Evolutionary conservation across 306 rosid genomes (phyloP).

Genomic region (Corylus avellana): DNA sequence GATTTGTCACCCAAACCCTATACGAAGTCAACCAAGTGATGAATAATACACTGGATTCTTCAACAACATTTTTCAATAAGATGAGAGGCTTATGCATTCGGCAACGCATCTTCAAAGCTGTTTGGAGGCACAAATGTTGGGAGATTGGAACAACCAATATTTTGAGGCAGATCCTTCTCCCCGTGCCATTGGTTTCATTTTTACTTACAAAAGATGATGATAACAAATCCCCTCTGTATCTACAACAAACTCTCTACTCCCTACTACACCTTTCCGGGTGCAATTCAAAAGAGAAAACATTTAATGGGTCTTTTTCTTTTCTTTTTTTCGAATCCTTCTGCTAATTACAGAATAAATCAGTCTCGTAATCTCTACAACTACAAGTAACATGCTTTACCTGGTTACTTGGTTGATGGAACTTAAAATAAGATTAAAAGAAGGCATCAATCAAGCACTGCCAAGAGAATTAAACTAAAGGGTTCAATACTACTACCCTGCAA

Average conservation of each 20-base stretch:
- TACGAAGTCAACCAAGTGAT: neutral
- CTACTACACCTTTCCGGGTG: neutral
- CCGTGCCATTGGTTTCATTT: neutral
- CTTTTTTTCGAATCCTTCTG: neutral
- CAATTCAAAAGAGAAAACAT: neutral
- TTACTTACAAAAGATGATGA: constrained; percentile 17
- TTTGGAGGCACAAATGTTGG: constrained; percentile 15
- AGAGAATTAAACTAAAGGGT: too few species aligned
- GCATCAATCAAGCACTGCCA: neutral
- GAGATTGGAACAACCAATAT: constrained; percentile 14
- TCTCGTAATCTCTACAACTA: neutral
- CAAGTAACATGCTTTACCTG: neutral
- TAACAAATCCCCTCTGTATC: constrained; percentile 18
- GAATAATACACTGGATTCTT: neutral
- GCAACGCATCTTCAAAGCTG: constrained; percentile 7
- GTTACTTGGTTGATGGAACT: neutral
- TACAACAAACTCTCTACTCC: neutral
- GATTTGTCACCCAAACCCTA: neutral
- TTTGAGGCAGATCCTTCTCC: constrained; percentile 15
- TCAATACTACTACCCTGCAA: too few species aligned
- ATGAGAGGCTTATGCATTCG: constrained; percentile 1
- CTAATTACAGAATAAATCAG: neutral
- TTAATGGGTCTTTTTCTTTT: neutral
- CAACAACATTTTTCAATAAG: constrained; percentile 10
- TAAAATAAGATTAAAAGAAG: neutral